Evolutionary conservation across 352 stramenopile genomes (phyloP), one percentile per base, ranked within the genome.

Genomic region (Phytophthora syringae): DNA sequence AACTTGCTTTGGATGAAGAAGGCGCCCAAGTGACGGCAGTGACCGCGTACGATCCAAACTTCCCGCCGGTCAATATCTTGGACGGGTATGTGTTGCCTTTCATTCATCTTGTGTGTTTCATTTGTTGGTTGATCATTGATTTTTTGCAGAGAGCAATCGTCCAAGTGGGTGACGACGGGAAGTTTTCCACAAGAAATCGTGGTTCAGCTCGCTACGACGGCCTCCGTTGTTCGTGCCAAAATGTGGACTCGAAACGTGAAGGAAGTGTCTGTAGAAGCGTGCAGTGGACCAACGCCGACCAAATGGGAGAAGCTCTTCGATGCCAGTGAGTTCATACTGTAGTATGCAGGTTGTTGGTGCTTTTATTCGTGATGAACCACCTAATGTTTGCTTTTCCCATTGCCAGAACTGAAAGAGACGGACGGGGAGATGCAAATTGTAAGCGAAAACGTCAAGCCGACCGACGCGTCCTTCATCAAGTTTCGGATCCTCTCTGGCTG

Each of bases 301-400:
- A 94, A 93, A 52, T 95, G 87, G 85, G 84, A 93, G 34, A 89
- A 89, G 52, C 74, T 95, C 27, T 89, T 85, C 42, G 84, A 92
- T 22, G 73, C 74, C 0, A 90, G 86, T 94, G 65, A 59, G 82
- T 32, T 16, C 16, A 1, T 28, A n/a, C n/a, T n/a, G n/a, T n/a
- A n/a, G n/a, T n/a, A n/a, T n/a, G n/a, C 32, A 47, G 12, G 30
- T 36, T 16, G 10, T 7, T 58, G 3, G 20, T 21, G 12, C 24
- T 20, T n/a, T n/a, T n/a, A n/a, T n/a, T n/a, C n/a, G n/a, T n/a
- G n/a, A n/a, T n/a, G n/a, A n/a, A n/a, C 13, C 59, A 13, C 10
- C 37, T 22, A 37, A 60, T 36, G 13, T 27, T 22, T 63, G 16
- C 5, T 5, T 55, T 34, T 56, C 13, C 4, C 45, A 2, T 22